Evolutionary conservation across 768 basidiomycete genomes (phyloP).

Genomic region (Mycena vulgaris): DNA sequence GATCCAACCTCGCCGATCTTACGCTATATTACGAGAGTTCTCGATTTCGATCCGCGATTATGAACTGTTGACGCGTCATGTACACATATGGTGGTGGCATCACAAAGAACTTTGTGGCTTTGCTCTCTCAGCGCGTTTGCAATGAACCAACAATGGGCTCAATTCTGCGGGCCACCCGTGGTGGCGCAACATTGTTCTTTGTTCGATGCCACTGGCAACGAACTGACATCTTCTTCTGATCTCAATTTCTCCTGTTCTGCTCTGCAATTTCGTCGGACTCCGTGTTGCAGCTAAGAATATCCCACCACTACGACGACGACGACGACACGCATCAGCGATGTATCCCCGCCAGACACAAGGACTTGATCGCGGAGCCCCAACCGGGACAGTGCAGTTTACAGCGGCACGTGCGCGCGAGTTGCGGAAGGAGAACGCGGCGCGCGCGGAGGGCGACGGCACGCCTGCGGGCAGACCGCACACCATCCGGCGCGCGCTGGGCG

Average conservation of each 20-base stretch:
- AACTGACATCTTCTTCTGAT: conserved; percentile 30
- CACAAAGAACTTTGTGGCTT: not conserved
- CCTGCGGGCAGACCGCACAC: not conserved
- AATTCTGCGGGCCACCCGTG: not conserved
- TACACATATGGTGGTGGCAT: too few species aligned
- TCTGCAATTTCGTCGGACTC: conserved; percentile 3
- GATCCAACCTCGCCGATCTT: conserved; percentile 37
- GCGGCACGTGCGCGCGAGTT: conserved; percentile 8
- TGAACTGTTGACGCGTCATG: conserved; percentile 12
- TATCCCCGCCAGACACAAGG: conserved; percentile 5
- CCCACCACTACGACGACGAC: not conserved
- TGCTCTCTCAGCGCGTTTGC: not conserved
- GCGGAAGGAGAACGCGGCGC: conserved; percentile 10
- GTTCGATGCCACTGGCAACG: conserved; percentile 19
- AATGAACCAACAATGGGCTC: conserved; percentile 6
- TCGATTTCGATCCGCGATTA: conserved; percentile 29
- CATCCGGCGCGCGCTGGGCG: conserved; percentile 35
- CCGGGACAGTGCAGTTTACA: not conserved
- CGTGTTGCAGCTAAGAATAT: conserved; percentile 30
- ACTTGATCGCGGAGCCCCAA: not conserved
- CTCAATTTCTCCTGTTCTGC: conserved; percentile 29
- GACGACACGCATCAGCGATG: conserved; percentile 21
- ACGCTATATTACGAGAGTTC: conserved; percentile 31
- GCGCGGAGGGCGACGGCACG: not conserved
- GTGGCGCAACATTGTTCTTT: conserved; percentile 27